phyloP scores from a whole-genome alignment of 139 green algal species.

The Yamagishiella unicocca region DNA sequence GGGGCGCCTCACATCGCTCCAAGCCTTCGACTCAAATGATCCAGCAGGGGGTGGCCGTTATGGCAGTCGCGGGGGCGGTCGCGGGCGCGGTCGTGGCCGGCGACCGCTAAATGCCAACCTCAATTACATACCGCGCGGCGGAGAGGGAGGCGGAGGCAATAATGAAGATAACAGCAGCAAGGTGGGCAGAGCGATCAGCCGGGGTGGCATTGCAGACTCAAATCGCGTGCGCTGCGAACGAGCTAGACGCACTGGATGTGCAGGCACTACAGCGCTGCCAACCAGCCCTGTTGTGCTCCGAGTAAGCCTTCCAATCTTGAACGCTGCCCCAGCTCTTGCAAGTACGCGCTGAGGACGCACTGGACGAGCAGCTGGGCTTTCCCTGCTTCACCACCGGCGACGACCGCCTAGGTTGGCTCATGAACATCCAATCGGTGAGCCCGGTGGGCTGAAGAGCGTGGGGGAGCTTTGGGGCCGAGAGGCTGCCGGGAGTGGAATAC shows the following conservation, averaged over 20 bases:
- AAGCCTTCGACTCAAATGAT: slow-evolving; percentile 37
- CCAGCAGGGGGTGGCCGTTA: background rate
- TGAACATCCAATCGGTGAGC: slow-evolving; percentile 90
- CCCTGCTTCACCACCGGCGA: slow-evolving; percentile 77
- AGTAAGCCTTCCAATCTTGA: too few species aligned
- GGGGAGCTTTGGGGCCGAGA: too few species aligned
- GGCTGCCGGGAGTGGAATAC: too few species aligned
- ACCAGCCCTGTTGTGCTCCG: too few species aligned
- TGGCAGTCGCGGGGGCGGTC: slow-evolving; percentile 7
- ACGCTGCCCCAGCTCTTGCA: slow-evolving; percentile 57
- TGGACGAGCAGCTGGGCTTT: slow-evolving; percentile 86
- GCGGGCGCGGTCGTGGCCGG: slow-evolving; percentile 10
- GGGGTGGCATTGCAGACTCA: too few species aligned
- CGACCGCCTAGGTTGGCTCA: slow-evolving; percentile 91
- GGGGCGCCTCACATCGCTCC: slow-evolving; percentile 19
- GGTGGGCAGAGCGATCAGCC: background rate
- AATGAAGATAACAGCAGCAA: slow-evolving; percentile 49
- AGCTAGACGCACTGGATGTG: too few species aligned
- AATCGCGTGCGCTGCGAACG: too few species aligned
- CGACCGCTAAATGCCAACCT: slow-evolving; percentile 32
- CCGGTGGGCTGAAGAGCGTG: too few species aligned
- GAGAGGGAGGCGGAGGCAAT: background rate
- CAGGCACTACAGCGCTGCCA: too few species aligned
- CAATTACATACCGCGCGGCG: slow-evolving; percentile 7
- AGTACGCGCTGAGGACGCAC: slow-evolving; percentile 68